Base-by-base conservation (phyloP, 1,139 yeast genomes). In the Candida albicans region DNA sequence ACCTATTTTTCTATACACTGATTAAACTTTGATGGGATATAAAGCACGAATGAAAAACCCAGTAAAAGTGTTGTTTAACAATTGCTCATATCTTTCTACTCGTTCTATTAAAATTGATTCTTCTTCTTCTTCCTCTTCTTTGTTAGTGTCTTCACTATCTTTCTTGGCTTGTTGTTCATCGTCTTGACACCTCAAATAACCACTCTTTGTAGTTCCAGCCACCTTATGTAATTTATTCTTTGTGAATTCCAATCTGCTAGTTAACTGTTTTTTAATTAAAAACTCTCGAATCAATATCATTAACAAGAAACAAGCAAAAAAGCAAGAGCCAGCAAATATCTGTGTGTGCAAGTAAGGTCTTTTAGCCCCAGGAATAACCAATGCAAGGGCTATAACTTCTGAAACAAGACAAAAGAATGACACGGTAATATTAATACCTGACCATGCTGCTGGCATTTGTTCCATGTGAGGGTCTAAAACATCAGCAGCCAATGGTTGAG, bases 401-500 rank as follows among this genome's bases (percentile, higher is more conserved):
- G 79, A 67, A 39, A 73, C 73, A 37, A 81, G 57, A 33, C 73
- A 59, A 39, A 75, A 64, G 2, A 75, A 56, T 0, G 79, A 70
- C 33, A 75, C 75, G 13, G 70, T 53, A 30, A 79, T 64, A 54
- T 81, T 83, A 43, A 79, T 67, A 22, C 73, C 75, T 1, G 84
- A 70, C 84, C 87, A 82, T 1, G 81, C 83, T 5, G 84, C 75
- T 1, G 82, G 75, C 44, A 82, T 71, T 37, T 73, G 70, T 3
- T 65, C 64, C 32, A 50, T 43, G 3, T 76, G 71, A 1, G 60
- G 61, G 37, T 68, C 71, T 29, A 81, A 68, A 25, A 80, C 57
- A 56, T 82, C 89, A 1, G 84, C 77, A 8, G 80, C 76, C 42
- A 84, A 56, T 1, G 87, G 82, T 22, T 81, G 77, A 43, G 77